Conservation (phyloP, 805 yeast genomes). For the Nakazawaea ishiwadae region DNA sequence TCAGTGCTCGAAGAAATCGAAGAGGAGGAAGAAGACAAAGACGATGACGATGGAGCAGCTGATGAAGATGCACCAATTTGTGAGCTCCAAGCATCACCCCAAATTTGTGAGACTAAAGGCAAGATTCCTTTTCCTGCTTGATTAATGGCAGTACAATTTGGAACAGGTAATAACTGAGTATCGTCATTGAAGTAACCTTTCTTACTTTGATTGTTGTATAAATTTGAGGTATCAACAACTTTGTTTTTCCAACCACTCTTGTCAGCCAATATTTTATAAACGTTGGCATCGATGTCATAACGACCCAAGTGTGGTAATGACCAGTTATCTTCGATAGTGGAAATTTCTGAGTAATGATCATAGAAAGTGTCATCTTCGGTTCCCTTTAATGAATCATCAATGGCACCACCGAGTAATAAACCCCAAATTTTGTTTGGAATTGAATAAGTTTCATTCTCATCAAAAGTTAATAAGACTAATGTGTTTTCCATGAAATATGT, state of each 20-base stretch:
- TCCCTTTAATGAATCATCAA: conserved; percentile 36
- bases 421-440: conserved; percentile 41
- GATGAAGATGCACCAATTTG: neutral
- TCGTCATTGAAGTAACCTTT: conserved; percentile 28
- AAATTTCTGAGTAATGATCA: conserved; percentile 46
- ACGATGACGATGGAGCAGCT: neutral
- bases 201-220: conserved; percentile 28
- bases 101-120: conserved; percentile 25
- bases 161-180: conserved; percentile 27
- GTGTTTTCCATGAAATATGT: conserved; percentile 42
- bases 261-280: conserved; percentile 22
- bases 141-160: conserved; percentile 30
- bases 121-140: conserved; percentile 29
- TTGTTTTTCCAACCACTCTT: conserved; percentile 21
- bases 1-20: no score
- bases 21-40: neutral
- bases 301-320: conserved; percentile 45
- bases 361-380: conserved; percentile 43
- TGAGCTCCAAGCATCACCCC: conserved; percentile 22
- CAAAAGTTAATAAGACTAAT: conserved; percentile 43
- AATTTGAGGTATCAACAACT: conserved; percentile 28
- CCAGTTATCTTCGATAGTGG: conserved; percentile 48
- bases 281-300: conserved; percentile 45
- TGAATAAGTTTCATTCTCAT: conserved; percentile 40
- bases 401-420: conserved; percentile 42